Percentiles rank a stretch among this genome's conserved stretches.
These are phyloP conservation scores for Castanea crenata DNA, from an alignment of 306 rosid species.

Conservation along the genomic window DNA sequence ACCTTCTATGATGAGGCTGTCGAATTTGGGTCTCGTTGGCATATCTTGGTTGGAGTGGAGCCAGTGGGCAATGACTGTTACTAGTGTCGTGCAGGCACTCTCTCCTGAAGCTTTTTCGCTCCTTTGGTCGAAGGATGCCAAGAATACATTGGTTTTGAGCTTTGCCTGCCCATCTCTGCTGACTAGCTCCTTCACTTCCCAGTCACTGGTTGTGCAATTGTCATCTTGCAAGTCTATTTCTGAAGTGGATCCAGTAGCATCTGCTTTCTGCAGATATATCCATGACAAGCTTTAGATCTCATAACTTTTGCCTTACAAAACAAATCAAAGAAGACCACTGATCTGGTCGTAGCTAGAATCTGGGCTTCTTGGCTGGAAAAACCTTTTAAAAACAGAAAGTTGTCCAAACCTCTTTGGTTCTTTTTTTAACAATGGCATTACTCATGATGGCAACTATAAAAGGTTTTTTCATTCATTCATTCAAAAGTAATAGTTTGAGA, in stretches of 20 bases:
- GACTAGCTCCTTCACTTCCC: constrained; percentile 45
- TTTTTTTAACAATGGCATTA: too few relatives aligned
- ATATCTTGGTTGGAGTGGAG: constrained; percentile 49
- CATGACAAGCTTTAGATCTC: background rate
- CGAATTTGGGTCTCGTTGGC: constrained; percentile 57
- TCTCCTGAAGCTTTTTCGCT: constrained; percentile 63
- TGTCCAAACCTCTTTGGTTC: too few relatives aligned
- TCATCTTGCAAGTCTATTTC: constrained; percentile 12
- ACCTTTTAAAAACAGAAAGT: too few relatives aligned
- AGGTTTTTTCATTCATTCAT: too few relatives aligned
- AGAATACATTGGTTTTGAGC: constrained; percentile 59
- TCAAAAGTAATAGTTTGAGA: too few relatives aligned
- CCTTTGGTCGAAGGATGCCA: constrained; percentile 72
- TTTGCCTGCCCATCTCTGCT: constrained; percentile 63
- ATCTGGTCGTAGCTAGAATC: too few relatives aligned
- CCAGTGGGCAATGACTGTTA: constrained; percentile 77
- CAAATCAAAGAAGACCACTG: too few relatives aligned
- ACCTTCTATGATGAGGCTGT: constrained; percentile 63
- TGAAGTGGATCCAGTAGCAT: background rate
- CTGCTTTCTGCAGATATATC: constrained; percentile 31
- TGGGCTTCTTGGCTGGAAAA: too few relatives aligned
- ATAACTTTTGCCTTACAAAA: too few relatives aligned
- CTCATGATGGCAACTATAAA: too few relatives aligned
- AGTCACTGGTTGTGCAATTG: constrained; percentile 14
- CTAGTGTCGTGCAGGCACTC: constrained; percentile 76